Evolutionary conservation across 2,329 filamentous ascomycete genomes (phyloP).

Genomic region (Colletotrichum sp.): DNA sequence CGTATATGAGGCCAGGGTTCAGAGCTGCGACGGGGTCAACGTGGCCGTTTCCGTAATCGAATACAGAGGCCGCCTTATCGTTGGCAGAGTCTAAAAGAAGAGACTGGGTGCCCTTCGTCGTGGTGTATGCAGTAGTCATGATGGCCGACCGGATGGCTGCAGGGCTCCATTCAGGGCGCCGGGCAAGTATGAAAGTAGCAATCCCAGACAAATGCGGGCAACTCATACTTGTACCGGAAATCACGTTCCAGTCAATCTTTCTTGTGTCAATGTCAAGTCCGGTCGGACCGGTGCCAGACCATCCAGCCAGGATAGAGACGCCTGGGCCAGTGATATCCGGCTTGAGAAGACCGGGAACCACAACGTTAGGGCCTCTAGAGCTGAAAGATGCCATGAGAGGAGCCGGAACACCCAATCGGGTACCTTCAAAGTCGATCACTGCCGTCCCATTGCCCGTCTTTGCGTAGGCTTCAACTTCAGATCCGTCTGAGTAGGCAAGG

Average conservation of each 20-base stretch:
- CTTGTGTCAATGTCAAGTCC: not conserved
- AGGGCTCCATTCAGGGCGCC: constrained; percentile 12
- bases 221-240: constrained; percentile 21
- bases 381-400: constrained; percentile 20
- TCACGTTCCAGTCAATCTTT: constrained; percentile 8
- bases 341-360: constrained; percentile 5
- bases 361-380: constrained; percentile 9
- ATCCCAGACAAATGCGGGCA: constrained; percentile 21
- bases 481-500: not conserved
- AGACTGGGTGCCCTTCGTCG: not conserved
- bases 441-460: not conserved
- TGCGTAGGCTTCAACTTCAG: not conserved
- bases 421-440: not conserved
- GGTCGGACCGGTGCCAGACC: not conserved
- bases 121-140: constrained; percentile 13
- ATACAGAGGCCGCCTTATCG: not conserved
- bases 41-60: constrained; percentile 17
- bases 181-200: constrained; percentile 15
- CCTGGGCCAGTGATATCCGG: constrained; percentile 21
- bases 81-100: not conserved
- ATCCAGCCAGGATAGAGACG: constrained; percentile 16
- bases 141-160: constrained; percentile 14
- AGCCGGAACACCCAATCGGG: not conserved
- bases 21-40: constrained; percentile 26
- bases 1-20: constrained; percentile 23